phyloP scores from a whole-genome alignment of 768 basidiomycete genomes.

The Pholiota conissans region DNA sequence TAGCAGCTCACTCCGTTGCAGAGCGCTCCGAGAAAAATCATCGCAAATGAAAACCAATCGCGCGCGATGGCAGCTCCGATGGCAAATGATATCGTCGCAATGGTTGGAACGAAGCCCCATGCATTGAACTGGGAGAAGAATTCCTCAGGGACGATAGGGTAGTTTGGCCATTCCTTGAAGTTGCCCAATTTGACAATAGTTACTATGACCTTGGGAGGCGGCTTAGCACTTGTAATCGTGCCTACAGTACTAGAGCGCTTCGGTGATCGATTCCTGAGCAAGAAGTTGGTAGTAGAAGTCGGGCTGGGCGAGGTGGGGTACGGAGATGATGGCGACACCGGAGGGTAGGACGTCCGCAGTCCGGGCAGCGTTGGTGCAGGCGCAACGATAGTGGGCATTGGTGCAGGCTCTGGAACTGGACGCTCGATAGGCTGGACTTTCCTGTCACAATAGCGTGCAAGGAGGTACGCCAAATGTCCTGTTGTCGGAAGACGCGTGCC shows the following conservation, averaged over 20 bases:
- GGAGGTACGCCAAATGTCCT: conserved; percentile 13
- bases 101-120: conserved; percentile 9
- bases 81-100: conserved; percentile 10
- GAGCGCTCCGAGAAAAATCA: conserved; percentile 15
- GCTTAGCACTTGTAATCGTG: neutral
- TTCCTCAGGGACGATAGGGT: conserved; percentile 7
- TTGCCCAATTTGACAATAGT: conserved; percentile 14
- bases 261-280: no score
- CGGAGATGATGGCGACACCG: no score
- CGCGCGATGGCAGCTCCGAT: conserved; percentile 8
- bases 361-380: no score
- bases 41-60: conserved; percentile 17
- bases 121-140: conserved; percentile 11
- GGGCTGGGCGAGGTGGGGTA: neutral
- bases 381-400: no score
- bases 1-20: conserved; percentile 18
- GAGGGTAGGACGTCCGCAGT: no score
- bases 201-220: neutral
- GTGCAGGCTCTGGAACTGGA: no score
- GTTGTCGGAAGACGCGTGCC: conserved; percentile 15
- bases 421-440: neutral
- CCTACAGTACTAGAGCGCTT: neutral
- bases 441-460: conserved; percentile 8
- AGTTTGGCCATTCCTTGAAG: conserved; percentile 4
- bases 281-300: no score